phyloP scores from a whole-genome alignment of 164 flowering plant genomes.

The Hamamelis virginiana region DNA sequence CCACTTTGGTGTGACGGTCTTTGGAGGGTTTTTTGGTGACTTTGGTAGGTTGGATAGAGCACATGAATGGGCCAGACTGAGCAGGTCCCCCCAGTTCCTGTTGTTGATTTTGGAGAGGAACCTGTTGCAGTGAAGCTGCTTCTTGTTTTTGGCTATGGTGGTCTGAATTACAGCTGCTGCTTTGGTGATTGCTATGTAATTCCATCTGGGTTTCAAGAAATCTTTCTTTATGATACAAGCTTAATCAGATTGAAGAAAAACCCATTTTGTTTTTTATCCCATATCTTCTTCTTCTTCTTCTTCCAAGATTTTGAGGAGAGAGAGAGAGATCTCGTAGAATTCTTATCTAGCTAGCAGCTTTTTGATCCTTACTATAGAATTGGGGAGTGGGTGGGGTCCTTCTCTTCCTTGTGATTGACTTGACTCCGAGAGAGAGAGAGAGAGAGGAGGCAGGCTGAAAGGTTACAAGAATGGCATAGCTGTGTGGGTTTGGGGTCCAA shows the following conservation, averaged over 20 bases:
- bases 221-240: too few relatives aligned
- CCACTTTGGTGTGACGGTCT: slow-evolving; percentile 73
- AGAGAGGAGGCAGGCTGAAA: too few relatives aligned
- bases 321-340: background rate
- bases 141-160: slow-evolving; percentile 17
- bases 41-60: slow-evolving; percentile 20
- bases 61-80: slow-evolving; percentile 25
- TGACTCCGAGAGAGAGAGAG: slow-evolving; percentile 15
- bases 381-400: slow-evolving; percentile 17
- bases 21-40: slow-evolving; percentile 37
- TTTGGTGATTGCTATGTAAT: background rate
- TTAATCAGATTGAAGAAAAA: too few relatives aligned
- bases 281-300: background rate
- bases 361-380: background rate
- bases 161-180: background rate
- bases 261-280: too few relatives aligned
- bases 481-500: too few relatives aligned
- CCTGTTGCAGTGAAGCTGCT: background rate
- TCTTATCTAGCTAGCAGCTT: background rate
- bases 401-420: slow-evolving; percentile 20
- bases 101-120: too few relatives aligned
- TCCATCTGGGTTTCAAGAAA: too few relatives aligned
- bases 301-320: background rate
- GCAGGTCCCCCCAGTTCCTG: slow-evolving; percentile 6
- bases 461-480: too few relatives aligned